Conservation (phyloP, 2,329 filamentous ascomycete genomes). For the Sodiomyces alkalinus region DNA sequence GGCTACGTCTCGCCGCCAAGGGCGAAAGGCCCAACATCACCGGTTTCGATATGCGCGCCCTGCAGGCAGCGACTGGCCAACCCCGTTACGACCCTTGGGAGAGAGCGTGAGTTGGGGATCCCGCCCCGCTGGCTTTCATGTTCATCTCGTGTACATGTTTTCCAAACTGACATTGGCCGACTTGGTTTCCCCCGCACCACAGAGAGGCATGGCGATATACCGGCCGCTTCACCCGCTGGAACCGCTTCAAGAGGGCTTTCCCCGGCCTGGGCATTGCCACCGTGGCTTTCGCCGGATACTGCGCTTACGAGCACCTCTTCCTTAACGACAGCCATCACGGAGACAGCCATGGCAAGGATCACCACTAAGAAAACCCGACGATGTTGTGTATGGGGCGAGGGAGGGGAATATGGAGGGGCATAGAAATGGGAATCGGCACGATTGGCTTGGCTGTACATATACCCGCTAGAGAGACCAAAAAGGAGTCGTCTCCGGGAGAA, state of each 20-base stretch:
- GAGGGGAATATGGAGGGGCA: conserved; percentile 4
- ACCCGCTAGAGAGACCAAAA: conserved; percentile 9
- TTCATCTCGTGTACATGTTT: too few species aligned
- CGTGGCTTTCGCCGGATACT: conserved; percentile 82
- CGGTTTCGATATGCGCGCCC: conserved; percentile 77
- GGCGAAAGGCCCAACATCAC: conserved; percentile 61
- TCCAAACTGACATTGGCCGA: too few species aligned
- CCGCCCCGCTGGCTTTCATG: too few species aligned
- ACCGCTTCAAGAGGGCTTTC: conserved; percentile 75
- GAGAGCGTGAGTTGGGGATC: conserved; percentile 45
- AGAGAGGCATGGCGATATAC: conserved; percentile 95
- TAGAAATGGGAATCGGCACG: too few species aligned
- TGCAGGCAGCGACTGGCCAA: conserved; percentile 54
- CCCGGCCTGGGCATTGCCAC: conserved; percentile 86
- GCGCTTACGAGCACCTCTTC: conserved; percentile 80
- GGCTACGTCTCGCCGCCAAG: conserved; percentile 35
- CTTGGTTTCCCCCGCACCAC: conserved; percentile 8
- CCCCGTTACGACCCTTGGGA: conserved; percentile 53
- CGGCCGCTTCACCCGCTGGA: conserved; percentile 73
- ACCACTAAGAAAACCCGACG: conserved; percentile 35
- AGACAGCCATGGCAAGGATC: conserved; percentile 35
- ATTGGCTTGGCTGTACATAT: conserved; percentile 21
- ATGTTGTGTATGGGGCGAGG: conserved; percentile 1
- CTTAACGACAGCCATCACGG: conserved; percentile 52
- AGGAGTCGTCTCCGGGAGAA: neutral